Conservation (phyloP, 2,329 filamentous ascomycete genomes). For the Colletotrichum somersetense region DNA sequence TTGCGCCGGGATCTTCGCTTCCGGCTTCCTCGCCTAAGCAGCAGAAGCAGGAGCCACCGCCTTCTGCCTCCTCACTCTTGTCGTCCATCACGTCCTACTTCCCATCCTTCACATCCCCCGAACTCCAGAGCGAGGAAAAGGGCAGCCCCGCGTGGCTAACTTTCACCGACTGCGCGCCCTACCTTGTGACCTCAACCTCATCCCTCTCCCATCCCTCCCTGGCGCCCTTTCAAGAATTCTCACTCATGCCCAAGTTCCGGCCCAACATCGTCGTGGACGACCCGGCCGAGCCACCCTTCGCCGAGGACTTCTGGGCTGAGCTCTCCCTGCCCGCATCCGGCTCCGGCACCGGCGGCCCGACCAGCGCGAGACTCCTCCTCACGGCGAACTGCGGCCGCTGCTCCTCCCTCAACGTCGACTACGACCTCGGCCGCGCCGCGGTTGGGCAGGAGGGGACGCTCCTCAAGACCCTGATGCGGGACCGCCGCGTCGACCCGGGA, state of each 20-base stretch:
- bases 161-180: conserved; percentile 82
- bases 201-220: conserved; percentile 76
- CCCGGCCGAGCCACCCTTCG: conserved; percentile 69
- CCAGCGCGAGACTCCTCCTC: conserved; percentile 62
- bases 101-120: conserved; percentile 29
- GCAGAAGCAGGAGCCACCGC: conserved; percentile 2
- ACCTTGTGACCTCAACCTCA: conserved; percentile 77
- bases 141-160: conserved; percentile 66
- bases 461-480: conserved; percentile 77
- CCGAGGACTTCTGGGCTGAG: conserved; percentile 81
- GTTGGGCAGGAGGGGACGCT: conserved; percentile 69
- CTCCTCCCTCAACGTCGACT: conserved; percentile 78
- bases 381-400: conserved; percentile 80
- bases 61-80: conserved; percentile 35
- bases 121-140: conserved; percentile 18
- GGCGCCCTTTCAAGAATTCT: conserved; percentile 61
- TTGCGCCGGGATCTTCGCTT: conserved; percentile 50
- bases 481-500: conserved; percentile 78
- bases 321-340: conserved; percentile 57
- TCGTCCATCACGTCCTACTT: conserved; percentile 53
- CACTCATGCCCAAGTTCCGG: conserved; percentile 75
- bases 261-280: conserved; percentile 79
- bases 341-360: conserved; percentile 9
- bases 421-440: conserved; percentile 70
- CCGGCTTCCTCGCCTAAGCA: conserved; percentile 3